Base-by-base conservation (phyloP, 2,329 filamentous ascomycete genomes). In the Penicillium sp. region DNA sequence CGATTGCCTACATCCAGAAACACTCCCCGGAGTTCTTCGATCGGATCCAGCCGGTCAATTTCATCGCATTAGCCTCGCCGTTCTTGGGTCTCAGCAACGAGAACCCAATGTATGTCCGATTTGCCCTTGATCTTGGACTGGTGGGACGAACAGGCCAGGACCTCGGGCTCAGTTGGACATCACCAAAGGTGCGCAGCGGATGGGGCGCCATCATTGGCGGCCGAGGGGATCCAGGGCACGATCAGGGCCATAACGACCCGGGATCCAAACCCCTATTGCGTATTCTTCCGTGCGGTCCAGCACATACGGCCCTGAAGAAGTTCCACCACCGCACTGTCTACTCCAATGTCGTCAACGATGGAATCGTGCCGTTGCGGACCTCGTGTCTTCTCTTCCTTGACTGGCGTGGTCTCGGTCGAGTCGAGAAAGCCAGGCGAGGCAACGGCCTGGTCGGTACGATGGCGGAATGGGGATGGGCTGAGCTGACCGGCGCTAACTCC, bases 61-160 rank as follows among this genome's bases (percentile, higher is more conserved):
- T 97, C 63, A 85, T 97, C 55, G 79, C 86, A 27, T 73, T 97
- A 57, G 90, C 91, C 12, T 85, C 90, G 0, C 91, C 91, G 0
- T 89, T 96, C 56, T 73, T 97, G 1, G 91, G 91, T 0, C 74
- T 97, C 34, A 97, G 91, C 68, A 96, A 98, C 65, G 93, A 98
- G 65, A 98, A 98, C 59, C 93, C 93, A 0, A 77, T 97, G 48
- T 98, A 98, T 66, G 88, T 98, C 68, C 95, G 90, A 62, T 97
- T 98, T 67, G 93, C 93, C 0, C 75, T 98, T 3, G 93, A 98
- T 66, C 95, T 97, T 71, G 93, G 93, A 0, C 78, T 98, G 1
- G 91, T 98, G 11, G 93, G 93, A n/a, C 81, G 91, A 46, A 96
- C 93, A 3, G 93, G 93, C 6, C 89, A 97, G 67, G 93, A 98